These are phyloP conservation scores for Colletotrichum sublineola DNA, from an alignment of 2,329 filamentous ascomycete genomes.

Conservation along the genomic window DNA sequence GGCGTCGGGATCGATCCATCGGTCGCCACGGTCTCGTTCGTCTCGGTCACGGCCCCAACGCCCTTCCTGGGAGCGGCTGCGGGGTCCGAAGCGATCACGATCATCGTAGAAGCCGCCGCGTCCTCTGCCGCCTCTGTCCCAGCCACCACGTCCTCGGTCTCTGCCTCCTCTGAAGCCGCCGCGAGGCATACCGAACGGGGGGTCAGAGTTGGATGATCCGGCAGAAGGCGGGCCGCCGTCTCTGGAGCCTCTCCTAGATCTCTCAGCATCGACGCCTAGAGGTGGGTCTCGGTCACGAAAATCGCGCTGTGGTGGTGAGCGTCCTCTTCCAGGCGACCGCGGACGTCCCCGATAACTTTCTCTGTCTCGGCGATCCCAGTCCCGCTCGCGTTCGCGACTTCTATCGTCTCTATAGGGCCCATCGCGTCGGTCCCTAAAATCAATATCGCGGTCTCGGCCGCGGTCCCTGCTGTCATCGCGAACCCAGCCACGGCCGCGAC, in stretches of 20 bases:
- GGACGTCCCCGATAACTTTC: slow-evolving; percentile 69
- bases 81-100: slow-evolving; percentile 68
- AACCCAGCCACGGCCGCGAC: slow-evolving; percentile 67
- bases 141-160: slow-evolving; percentile 68
- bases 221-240: slow-evolving; percentile 79
- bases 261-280: slow-evolving; percentile 74
- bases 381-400: slow-evolving; percentile 70
- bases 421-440: slow-evolving; percentile 64
- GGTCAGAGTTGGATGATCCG: slow-evolving; percentile 78
- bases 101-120: slow-evolving; percentile 67
- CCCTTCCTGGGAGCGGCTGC: slow-evolving; percentile 76
- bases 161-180: slow-evolving; percentile 64
- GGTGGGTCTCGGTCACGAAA: slow-evolving; percentile 70
- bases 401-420: slow-evolving; percentile 69
- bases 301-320: slow-evolving; percentile 76
- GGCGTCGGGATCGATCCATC: slow-evolving; percentile 56
- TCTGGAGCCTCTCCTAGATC: slow-evolving; percentile 76
- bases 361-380: slow-evolving; percentile 63
- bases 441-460: slow-evolving; percentile 70
- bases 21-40: slow-evolving; percentile 64
- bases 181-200: slow-evolving; percentile 68
- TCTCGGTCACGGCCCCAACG: slow-evolving; percentile 70
- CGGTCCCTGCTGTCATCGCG: slow-evolving; percentile 74
- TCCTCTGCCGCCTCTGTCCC: slow-evolving; percentile 61
- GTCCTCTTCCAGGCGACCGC: slow-evolving; percentile 71